A percentile compares a stretch with the other conserved stretches of the same genome.
Evolutionary conservation across 1,284 basidiomycete genomes (phyloP).

Genomic region (Cryptococcus neoformans): DNA sequence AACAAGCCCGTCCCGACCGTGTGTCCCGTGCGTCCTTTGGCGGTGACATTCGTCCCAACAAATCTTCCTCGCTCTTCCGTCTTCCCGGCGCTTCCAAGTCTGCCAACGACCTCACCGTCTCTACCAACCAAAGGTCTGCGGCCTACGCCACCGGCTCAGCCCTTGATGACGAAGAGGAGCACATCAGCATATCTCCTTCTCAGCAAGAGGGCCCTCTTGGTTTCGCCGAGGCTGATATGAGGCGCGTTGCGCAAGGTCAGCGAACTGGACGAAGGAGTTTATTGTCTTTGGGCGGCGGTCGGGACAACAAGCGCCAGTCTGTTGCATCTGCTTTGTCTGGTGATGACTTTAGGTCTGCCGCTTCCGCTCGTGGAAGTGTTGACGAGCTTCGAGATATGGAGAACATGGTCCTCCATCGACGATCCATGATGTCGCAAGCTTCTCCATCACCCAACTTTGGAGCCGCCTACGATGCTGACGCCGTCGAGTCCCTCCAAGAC

Average conservation of each 20-base stretch:
- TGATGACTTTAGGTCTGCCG: conserved; percentile 38
- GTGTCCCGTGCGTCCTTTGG: conserved; percentile 69
- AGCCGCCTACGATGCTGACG: background rate
- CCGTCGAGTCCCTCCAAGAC: background rate
- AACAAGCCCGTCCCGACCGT: conserved; percentile 50
- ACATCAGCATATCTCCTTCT: conserved; percentile 58
- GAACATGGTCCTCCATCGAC: conserved; percentile 23
- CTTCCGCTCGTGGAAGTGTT: conserved; percentile 34
- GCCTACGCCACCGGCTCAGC: conserved; percentile 44
- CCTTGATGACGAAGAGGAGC: conserved; percentile 34
- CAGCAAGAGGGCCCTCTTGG: conserved; percentile 65
- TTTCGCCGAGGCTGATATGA: conserved; percentile 65
- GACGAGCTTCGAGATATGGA: conserved; percentile 47
- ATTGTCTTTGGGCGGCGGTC: conserved; percentile 27
- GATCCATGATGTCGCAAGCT: conserved; percentile 27
- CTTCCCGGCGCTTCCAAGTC: conserved; percentile 52
- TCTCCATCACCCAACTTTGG: too few species aligned
- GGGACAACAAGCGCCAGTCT: conserved; percentile 28
- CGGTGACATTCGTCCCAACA: conserved; percentile 52
- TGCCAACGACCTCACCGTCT: conserved; percentile 16
- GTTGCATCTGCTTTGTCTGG: conserved; percentile 18
- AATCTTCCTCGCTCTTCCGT: conserved; percentile 17
- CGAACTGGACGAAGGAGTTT: conserved; percentile 28
- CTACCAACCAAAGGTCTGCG: conserved; percentile 35
- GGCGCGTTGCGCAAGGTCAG: conserved; percentile 24